phyloP scores from a whole-genome alignment of 2,329 filamentous ascomycete genomes.

The Paecilomyces fulvus region DNA sequence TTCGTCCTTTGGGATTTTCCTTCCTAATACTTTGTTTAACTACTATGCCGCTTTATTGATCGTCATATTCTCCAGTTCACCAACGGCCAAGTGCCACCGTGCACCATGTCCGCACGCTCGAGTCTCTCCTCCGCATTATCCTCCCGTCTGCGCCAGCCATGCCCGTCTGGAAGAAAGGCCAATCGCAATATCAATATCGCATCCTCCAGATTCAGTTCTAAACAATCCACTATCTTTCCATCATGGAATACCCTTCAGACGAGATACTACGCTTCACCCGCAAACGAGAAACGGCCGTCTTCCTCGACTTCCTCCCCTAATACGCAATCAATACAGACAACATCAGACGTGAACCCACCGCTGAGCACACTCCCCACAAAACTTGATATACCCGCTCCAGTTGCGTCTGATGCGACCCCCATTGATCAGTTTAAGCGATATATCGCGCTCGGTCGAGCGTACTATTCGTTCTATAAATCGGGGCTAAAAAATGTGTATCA shows the following conservation, averaged over 20 bases:
- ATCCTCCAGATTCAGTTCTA: neutral
- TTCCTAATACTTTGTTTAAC: neutral
- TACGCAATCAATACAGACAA: neutral
- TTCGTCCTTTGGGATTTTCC: neutral
- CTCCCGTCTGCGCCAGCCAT: neutral
- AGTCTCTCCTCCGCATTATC: neutral
- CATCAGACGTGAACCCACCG: constrained; percentile 60
- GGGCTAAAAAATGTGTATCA: constrained; percentile 66
- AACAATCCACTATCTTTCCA: neutral
- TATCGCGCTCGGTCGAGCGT: constrained; percentile 59
- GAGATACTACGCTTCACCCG: neutral
- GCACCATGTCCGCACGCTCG: neutral
- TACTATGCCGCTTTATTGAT: neutral
- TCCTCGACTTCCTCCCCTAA: neutral
- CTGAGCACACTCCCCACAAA: constrained; percentile 62
- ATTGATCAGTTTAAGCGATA: constrained; percentile 22
- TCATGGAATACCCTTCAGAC: neutral
- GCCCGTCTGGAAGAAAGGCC: neutral
- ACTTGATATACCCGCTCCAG: constrained; percentile 53
- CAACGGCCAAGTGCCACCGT: constrained; percentile 1
- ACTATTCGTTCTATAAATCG: constrained; percentile 77
- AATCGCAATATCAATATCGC: neutral
- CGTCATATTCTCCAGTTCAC: neutral
- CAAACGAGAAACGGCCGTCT: neutral
- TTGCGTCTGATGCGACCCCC: constrained; percentile 35